Evolutionary conservation across 2,329 filamentous ascomycete genomes (phyloP), one percentile per base, ranked within the genome.

Genomic region (Diaporthe destruens): DNA sequence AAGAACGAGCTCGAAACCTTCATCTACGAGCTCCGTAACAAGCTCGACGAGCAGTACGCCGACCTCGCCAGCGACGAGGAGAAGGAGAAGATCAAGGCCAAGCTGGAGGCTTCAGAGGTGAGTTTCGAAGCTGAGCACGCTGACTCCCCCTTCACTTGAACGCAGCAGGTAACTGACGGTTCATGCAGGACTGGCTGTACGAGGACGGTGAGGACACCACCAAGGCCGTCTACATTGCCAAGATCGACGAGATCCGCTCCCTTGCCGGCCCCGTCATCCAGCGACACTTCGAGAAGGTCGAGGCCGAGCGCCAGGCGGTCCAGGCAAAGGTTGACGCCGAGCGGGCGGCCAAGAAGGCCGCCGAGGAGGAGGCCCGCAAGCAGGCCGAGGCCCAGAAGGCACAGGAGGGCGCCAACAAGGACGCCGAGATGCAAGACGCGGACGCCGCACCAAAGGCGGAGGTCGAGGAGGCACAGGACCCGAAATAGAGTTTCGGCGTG

Each of bases 1-100:
- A 99, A 98, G 94, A 99, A 99, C 87, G 96, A 98, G 86, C 93
- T 99, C 69, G 96, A 99, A 88, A 92, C 94, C 32, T 97, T 93
- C 85, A 98, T 98, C 85, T 99, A 99, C 85, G 95, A 98, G 80
- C 89, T 98, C 81, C 93, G 96, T 78, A 94, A 94, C 85, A 98
- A 98, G 91, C 74, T 98, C 68, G 94, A 98, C 77, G 95, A 97
- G 79, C 90, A 94, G 78, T 98, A 97, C 82, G 87, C 94, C 76
- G 94, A 97, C 65, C 95, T 98, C 76, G 92, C 94, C 75, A 96
- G 87, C 79, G 95, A 98, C 6, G 94, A 97, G 61, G 96, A 98
- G 90, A 98, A 98, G 89, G 85, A 91, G 55, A 94, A 93, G 85
- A 88, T 98, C 77, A 92, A 91, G 82, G 88, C 90, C 69, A 97